Evolutionary conservation across 805 yeast species (phyloP).

Genomic region (Schizosaccharomyces pombe): DNA sequence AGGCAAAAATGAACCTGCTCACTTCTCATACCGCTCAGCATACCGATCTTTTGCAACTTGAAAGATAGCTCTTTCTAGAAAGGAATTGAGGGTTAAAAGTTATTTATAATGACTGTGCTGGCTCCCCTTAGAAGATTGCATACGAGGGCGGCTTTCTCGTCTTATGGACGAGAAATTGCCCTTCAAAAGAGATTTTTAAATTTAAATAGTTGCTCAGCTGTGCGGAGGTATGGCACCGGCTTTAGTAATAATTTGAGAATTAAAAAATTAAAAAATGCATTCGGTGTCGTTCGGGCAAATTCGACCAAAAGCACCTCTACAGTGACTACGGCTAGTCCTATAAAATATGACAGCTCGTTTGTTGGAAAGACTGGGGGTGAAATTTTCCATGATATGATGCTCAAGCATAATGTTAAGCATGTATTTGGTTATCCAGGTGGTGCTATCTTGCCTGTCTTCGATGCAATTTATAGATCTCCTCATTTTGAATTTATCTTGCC

Average conservation of each 20-base stretch:
- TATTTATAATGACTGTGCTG: neutral
- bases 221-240: too few relatives aligned
- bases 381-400: slow-evolving; percentile 97
- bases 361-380: slow-evolving; percentile 97
- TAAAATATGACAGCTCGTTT: neutral
- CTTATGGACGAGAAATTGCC: neutral
- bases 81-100: slow-evolving; percentile 7
- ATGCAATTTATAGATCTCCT: slow-evolving; percentile 80
- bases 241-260: too few relatives aligned
- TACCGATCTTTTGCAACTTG: too few relatives aligned
- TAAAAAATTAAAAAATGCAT: too few relatives aligned
- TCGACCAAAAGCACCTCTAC: neutral
- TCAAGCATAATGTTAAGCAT: slow-evolving; percentile 82
- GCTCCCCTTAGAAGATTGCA: neutral
- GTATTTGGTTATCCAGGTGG: slow-evolving; percentile 98
- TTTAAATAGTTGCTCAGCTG: too few relatives aligned
- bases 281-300: neutral
- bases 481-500: slow-evolving; percentile 80
- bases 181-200: neutral
- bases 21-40: too few relatives aligned
- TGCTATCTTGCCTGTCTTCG: slow-evolving; percentile 92
- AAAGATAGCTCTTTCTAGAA: neutral
- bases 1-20: too few relatives aligned
- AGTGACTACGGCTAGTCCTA: neutral
- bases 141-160: neutral